Evolutionary conservation across 1,284 basidiomycete species (phyloP).

Genomic region (Cryptococcus depauperatus): DNA sequence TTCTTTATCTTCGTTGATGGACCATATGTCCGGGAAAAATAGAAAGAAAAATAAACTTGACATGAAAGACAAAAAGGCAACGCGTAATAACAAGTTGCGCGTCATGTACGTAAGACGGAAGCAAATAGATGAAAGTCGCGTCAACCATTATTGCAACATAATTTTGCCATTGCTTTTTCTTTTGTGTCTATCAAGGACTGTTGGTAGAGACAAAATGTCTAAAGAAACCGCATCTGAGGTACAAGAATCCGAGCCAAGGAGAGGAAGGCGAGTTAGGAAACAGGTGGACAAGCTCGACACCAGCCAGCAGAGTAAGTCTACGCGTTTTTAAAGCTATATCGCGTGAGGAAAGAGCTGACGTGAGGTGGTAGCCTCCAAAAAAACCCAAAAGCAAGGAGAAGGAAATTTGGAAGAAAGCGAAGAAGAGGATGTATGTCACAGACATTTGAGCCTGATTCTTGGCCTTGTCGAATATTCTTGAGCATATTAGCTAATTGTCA

Average conservation of each 20-base stretch:
- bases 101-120: not conserved
- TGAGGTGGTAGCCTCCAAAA: not conserved
- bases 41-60: too few relatives aligned
- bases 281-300: slow-evolving; percentile 30
- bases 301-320: slow-evolving; percentile 13
- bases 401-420: slow-evolving; percentile 11
- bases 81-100: too few relatives aligned
- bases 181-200: too few relatives aligned
- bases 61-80: too few relatives aligned
- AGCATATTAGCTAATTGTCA: too few relatives aligned
- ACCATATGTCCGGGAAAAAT: too few relatives aligned
- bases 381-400: slow-evolving; percentile 13
- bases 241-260: slow-evolving; percentile 25
- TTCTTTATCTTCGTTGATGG: too few relatives aligned
- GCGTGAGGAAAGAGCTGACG: slow-evolving; percentile 1
- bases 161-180: not conserved
- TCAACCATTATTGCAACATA: not conserved
- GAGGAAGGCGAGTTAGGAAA: slow-evolving; percentile 33
- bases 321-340: too few relatives aligned
- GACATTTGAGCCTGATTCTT: not conserved
- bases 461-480: too few relatives aligned
- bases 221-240: not conserved
- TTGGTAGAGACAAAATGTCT: not conserved
- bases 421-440: slow-evolving; percentile 14
- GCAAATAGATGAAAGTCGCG: not conserved